A percentile compares a stretch with the other conserved stretches of the same genome.
These are phyloP conservation scores for Conringia planisiliqua DNA, from an alignment of 345 rosid genomes.

Conservation along the genomic window DNA sequence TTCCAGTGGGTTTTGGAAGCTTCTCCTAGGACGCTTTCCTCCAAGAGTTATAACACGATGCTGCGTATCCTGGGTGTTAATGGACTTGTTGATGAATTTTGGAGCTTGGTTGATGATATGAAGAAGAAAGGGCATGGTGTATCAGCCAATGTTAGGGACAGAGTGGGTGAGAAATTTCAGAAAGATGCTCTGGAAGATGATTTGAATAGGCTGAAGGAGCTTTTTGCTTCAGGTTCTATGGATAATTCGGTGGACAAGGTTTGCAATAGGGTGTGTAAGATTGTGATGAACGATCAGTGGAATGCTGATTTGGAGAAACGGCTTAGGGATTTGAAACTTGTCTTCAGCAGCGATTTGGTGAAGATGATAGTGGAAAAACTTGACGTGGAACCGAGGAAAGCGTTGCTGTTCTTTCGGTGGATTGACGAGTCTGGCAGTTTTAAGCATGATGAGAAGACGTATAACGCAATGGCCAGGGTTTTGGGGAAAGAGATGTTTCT, in stretches of 20 bases:
- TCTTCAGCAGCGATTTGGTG: conserved; percentile 48
- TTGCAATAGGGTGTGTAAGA: conserved; percentile 57
- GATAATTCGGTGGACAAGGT: conserved; percentile 53
- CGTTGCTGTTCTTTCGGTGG: conserved; percentile 78
- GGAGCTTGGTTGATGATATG: conserved; percentile 69
- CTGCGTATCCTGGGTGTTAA: conserved; percentile 54
- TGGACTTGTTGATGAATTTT: conserved; percentile 61
- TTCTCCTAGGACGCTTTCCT: conserved; percentile 47
- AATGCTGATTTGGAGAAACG: conserved; percentile 51
- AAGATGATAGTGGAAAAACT: conserved; percentile 59
- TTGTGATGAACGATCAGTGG: conserved; percentile 73
- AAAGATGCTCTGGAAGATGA: conserved; percentile 53
- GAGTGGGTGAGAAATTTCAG: conserved; percentile 51
- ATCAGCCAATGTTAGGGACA: conserved; percentile 56
- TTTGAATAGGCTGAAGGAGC: conserved; percentile 52
- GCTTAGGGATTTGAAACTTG: conserved; percentile 44
- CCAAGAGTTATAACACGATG: conserved; percentile 68
- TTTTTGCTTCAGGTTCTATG: conserved; percentile 62
- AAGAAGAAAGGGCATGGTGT: conserved; percentile 80
- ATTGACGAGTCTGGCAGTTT: conserved; percentile 50
- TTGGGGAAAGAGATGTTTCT: conserved; percentile 78
- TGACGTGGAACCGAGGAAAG: conserved; percentile 62
- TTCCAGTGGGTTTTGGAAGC: conserved; percentile 60
- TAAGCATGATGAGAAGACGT: conserved; percentile 55
- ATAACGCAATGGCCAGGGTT: conserved; percentile 69